Evolutionary conservation across 2,329 filamentous ascomycete genomes (phyloP).

Genomic region (Bipolaris gigantea): DNA sequence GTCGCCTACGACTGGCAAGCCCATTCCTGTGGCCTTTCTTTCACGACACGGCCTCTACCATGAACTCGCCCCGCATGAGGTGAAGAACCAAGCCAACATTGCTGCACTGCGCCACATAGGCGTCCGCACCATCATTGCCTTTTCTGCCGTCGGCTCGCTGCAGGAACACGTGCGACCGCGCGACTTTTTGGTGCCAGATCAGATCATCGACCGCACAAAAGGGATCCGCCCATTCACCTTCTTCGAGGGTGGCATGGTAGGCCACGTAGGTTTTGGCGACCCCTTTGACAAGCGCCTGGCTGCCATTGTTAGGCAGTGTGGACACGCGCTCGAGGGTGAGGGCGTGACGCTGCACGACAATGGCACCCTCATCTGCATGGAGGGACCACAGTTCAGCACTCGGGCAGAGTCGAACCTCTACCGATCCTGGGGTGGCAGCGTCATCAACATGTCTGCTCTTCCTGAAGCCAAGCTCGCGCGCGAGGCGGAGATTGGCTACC

Average conservation of each 20-base stretch:
- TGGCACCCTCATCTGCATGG: constrained; percentile 91
- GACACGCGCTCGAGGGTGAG: constrained; percentile 75
- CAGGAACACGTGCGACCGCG: constrained; percentile 91
- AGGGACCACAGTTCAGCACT: constrained; percentile 97
- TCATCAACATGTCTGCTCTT: constrained; percentile 98
- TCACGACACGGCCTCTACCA: constrained; percentile 90
- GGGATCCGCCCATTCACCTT: constrained; percentile 93
- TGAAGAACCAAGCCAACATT: constrained; percentile 94
- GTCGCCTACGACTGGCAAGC: constrained; percentile 65
- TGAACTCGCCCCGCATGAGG: constrained; percentile 88
- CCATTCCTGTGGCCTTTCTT: constrained; percentile 79
- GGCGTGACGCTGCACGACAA: constrained; percentile 81
- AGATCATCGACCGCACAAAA: constrained; percentile 97
- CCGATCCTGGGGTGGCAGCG: constrained; percentile 86
- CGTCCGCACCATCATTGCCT: constrained; percentile 88
- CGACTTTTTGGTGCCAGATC: constrained; percentile 95
- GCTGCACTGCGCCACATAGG: constrained; percentile 92
- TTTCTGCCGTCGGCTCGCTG: constrained; percentile 90
- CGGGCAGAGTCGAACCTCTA: constrained; percentile 96
- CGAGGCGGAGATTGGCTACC: constrained; percentile 94
- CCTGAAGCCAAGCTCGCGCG: constrained; percentile 95
- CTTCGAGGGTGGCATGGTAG: constrained; percentile 89
- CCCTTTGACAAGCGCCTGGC: constrained; percentile 84
- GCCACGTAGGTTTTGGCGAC: constrained; percentile 93
- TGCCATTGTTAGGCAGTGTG: constrained; percentile 75